Percentiles rank a stretch among this genome's conserved stretches.
Conservation (phyloP, 306 rosid genomes). For the Cucumis hystrix region DNA sequence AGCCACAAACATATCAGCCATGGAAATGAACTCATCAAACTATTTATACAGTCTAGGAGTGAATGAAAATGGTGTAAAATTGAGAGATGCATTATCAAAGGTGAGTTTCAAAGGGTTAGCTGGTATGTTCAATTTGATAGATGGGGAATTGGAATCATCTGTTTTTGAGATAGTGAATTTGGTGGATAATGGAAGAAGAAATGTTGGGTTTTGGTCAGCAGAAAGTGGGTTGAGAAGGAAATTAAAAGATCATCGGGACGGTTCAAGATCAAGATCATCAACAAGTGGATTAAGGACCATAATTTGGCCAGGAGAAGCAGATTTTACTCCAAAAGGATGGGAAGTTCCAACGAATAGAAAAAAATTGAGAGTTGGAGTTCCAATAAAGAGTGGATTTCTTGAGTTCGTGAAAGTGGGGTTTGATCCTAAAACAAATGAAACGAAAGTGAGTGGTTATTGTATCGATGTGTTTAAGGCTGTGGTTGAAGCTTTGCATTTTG, state of each 20-base stretch:
- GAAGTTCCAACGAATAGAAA: slow-evolving; percentile 9
- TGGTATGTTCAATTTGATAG: slow-evolving; percentile 5
- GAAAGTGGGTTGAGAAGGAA: slow-evolving; percentile 18
- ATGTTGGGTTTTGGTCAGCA: slow-evolving; percentile 37
- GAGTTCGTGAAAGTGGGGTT: slow-evolving; percentile 11
- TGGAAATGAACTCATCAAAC: background rate
- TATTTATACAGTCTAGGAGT: slow-evolving; percentile 29
- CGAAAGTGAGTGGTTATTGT: slow-evolving; percentile 2
- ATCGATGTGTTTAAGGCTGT: slow-evolving; percentile 20
- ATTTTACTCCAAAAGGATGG: slow-evolving; percentile 22
- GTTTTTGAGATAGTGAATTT: slow-evolving; percentile 23
- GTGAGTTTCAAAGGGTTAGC: slow-evolving; percentile 12
- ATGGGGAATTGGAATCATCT: slow-evolving; percentile 9
- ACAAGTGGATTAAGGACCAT: background rate
- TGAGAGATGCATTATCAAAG: slow-evolving; percentile 17
- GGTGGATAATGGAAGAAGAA: slow-evolving; percentile 18
- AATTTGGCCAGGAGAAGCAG: slow-evolving; percentile 30
- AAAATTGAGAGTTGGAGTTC: slow-evolving; percentile 26
- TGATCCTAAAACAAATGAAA: slow-evolving; percentile 1
- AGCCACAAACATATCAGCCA: background rate
- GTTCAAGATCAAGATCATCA: no score
- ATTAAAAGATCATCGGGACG: background rate
- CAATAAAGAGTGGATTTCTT: slow-evolving; percentile 2
- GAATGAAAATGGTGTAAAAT: slow-evolving; percentile 20
- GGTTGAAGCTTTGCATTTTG: slow-evolving; percentile 8